These are phyloP conservation scores for Penicillium antarcticum DNA, from an alignment of 495 filamentous ascomycete species.

Conservation along the genomic window DNA sequence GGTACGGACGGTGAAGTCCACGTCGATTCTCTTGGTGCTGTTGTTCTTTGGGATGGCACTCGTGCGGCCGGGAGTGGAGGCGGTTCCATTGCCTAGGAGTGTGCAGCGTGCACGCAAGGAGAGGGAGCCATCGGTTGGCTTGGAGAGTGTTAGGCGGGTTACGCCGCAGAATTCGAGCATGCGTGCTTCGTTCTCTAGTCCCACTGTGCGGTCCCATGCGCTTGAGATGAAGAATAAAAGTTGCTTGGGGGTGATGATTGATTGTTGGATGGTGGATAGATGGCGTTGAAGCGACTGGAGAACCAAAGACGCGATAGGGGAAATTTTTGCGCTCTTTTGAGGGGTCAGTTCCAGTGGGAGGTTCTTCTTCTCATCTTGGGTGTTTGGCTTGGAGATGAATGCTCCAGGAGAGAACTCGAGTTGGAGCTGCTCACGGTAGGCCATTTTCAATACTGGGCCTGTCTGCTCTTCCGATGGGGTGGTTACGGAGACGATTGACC, in stretches of 20 bases:
- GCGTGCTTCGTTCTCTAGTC: slow-evolving; percentile 43
- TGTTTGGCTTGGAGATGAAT: slow-evolving; percentile 38
- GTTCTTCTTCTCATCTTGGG: slow-evolving; percentile 14
- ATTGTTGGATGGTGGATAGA: slow-evolving; percentile 30
- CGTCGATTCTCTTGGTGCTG: slow-evolving; percentile 31
- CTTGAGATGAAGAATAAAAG: slow-evolving; percentile 37
- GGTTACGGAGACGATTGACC: slow-evolving; percentile 68
- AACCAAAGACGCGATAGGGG: slow-evolving; percentile 36
- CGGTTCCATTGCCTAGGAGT: slow-evolving; percentile 25
- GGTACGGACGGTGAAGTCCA: slow-evolving; percentile 41
- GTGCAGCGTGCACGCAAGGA: slow-evolving; percentile 41
- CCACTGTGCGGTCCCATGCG: slow-evolving; percentile 39
- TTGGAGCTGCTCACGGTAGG: slow-evolving; percentile 73
- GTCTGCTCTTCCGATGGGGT: slow-evolving; percentile 23
- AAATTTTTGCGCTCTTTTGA: slow-evolving; percentile 19
- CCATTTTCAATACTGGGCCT: slow-evolving; percentile 65
- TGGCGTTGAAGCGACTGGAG: slow-evolving; percentile 36
- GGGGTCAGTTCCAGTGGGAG: slow-evolving; percentile 29
- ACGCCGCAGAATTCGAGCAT: slow-evolving; percentile 47
- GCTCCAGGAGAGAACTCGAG: slow-evolving; percentile 68
- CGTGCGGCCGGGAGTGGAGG: slow-evolving; percentile 13
- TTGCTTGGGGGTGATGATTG: slow-evolving; percentile 30
- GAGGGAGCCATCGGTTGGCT: slow-evolving; percentile 22
- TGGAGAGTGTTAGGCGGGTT: slow-evolving; percentile 37
- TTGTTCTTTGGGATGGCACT: slow-evolving; percentile 15